These are phyloP conservation scores for Neofusicoccum sp. DNA, from an alignment of 2,329 filamentous ascomycete species.

Conservation along the genomic window DNA sequence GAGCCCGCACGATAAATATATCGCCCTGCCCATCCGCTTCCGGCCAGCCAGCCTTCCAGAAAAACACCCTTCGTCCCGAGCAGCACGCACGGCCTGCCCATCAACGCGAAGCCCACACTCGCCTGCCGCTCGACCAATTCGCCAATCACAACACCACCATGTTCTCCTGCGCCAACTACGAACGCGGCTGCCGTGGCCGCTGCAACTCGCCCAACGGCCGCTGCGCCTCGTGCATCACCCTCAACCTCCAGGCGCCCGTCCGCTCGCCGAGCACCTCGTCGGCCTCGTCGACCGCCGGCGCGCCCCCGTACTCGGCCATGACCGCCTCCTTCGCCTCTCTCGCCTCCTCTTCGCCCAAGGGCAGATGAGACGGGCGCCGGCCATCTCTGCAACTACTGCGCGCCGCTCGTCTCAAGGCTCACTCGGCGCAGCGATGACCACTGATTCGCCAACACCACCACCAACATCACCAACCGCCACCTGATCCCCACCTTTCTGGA, in stretches of 20 bases:
- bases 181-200: constrained; percentile 46
- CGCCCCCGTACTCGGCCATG: constrained; percentile 41
- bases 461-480: neutral
- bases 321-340: constrained; percentile 45
- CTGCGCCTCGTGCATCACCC: constrained; percentile 42
- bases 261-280: constrained; percentile 36
- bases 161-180: constrained; percentile 50
- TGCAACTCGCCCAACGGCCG: constrained; percentile 42
- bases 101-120: neutral
- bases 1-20: constrained; percentile 11
- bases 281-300: constrained; percentile 2
- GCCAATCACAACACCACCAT: constrained; percentile 30
- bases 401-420: neutral
- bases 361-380: constrained; percentile 3
- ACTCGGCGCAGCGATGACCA: constrained; percentile 1
- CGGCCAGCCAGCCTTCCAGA: constrained; percentile 10
- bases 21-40: neutral
- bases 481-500: neutral
- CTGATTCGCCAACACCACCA: neutral
- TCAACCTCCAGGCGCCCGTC: constrained; percentile 38
- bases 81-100: neutral
- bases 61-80: constrained; percentile 2
- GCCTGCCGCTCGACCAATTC: neutral
- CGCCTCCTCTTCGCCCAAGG: constrained; percentile 24
- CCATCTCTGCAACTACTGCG: neutral